Conservation (phyloP, 139 green algal genomes). For the Deuterostichococcus epilithicus region DNA sequence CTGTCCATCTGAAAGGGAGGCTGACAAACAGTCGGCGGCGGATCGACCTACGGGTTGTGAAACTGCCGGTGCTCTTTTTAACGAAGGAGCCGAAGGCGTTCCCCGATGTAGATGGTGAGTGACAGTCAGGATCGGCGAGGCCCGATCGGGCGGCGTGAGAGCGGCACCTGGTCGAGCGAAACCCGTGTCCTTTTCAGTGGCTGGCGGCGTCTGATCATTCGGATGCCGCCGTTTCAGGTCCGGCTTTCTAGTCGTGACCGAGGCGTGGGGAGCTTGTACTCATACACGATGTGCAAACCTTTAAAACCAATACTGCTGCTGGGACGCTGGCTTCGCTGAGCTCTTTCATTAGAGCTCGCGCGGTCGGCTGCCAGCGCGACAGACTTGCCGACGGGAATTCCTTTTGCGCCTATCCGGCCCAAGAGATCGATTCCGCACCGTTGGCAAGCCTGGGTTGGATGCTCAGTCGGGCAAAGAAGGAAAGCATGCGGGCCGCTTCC, state of each 20-base stretch:
- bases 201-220: not conserved
- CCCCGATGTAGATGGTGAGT: conserved; percentile 23
- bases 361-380: conserved; percentile 25
- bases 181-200: conserved; percentile 6
- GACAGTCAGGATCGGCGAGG: conserved; percentile 12
- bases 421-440: conserved; percentile 20
- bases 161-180: not conserved
- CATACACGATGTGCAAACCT: conserved; percentile 43
- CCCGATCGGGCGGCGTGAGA: not conserved
- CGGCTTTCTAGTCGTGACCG: not conserved
- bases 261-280: conserved; percentile 35
- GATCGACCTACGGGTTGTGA: too few relatives aligned
- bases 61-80: too few relatives aligned
- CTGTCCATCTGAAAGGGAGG: too few relatives aligned
- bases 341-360: not conserved
- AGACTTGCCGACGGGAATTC: conserved; percentile 27
- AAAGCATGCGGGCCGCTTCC: conserved; percentile 14
- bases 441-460: conserved; percentile 23
- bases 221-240: not conserved
- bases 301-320: conserved; percentile 22
- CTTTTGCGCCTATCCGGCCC: not conserved
- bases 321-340: not conserved
- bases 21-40: too few relatives aligned
- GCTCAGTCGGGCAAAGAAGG: conserved; percentile 25
- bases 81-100: too few relatives aligned